phyloP scores from a whole-genome alignment of 306 rosid genomes.

The Cyclanthera cordifolia region DNA sequence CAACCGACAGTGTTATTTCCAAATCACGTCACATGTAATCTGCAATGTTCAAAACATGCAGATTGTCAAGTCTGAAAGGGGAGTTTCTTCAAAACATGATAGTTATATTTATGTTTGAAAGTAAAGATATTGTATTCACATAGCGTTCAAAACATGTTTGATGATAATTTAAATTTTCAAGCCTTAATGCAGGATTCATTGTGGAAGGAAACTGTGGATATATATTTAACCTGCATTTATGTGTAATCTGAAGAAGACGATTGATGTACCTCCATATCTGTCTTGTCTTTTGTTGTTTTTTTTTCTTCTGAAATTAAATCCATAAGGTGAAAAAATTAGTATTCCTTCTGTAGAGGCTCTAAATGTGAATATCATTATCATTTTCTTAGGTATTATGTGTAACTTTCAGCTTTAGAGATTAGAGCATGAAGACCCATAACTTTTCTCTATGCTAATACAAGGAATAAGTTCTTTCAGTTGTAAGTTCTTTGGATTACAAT shows the following conservation, averaged over 20 bases:
- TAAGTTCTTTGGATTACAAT: not conserved
- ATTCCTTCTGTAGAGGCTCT: not conserved
- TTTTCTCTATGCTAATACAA: not conserved
- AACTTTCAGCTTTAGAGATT: not conserved
- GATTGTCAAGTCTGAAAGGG: too few species aligned
- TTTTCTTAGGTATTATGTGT: not conserved
- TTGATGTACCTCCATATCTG: not conserved
- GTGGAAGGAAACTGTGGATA: not conserved
- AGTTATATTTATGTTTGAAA: slow-evolving; percentile 8
- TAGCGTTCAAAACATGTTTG: not conserved
- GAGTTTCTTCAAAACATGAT: too few species aligned
- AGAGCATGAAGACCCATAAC: not conserved
- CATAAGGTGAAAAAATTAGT: not conserved
- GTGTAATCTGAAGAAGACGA: not conserved
- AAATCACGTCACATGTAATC: not conserved
- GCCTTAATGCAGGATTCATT: not conserved
- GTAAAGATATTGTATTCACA: not conserved
- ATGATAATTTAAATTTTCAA: not conserved
- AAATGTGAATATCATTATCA: not conserved
- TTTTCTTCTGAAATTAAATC: not conserved
- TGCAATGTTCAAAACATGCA: not conserved
- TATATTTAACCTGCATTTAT: not conserved
- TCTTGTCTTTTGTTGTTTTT: not conserved
- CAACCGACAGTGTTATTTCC: not conserved
- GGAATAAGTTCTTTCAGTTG: not conserved